A percentile compares a stretch with the other conserved stretches of the same genome.
Conservation (phyloP, 73 alveolate species). For the Paraurostyla sp. region DNA sequence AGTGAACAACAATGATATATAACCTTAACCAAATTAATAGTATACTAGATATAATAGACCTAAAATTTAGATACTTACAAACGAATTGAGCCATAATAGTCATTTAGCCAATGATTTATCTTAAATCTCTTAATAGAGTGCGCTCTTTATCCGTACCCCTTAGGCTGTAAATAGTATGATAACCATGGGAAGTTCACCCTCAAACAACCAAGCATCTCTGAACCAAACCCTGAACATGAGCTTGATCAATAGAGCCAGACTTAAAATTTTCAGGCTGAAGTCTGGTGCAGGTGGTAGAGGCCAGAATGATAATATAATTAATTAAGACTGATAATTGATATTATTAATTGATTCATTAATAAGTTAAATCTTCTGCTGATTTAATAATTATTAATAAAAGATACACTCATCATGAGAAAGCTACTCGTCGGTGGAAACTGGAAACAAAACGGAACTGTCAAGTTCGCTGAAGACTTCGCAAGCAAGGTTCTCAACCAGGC, state of each 20-base stretch:
- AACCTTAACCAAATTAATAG: no score
- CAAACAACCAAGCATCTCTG: background rate
- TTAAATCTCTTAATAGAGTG: no score
- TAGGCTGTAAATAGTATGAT: background rate
- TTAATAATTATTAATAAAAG: slow-evolving; percentile 1
- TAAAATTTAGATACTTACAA: no score
- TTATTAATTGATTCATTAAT: no score
- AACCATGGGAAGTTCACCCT: background rate
- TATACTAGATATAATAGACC: no score
- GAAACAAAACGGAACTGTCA: slow-evolving; percentile 90
- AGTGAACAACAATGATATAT: no score
- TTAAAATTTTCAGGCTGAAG: background rate
- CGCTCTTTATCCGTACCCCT: no score
- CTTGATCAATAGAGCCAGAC: background rate
- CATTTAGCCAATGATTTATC: no score
- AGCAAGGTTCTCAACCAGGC: slow-evolving; percentile 52
- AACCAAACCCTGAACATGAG: background rate
- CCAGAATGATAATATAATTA: background rate
- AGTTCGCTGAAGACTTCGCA: slow-evolving; percentile 75
- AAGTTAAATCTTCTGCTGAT: no score
- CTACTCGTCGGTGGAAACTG: slow-evolving; percentile 94
- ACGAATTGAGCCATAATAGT: no score
- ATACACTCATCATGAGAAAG: slow-evolving; percentile 51
- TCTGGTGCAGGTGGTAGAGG: background rate
- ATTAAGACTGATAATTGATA: no score